Percentiles rank a stretch among this genome's conserved stretches.
phyloP scores from a whole-genome alignment of 805 yeast species.

The Metschnikowia cerradonensis region DNA sequence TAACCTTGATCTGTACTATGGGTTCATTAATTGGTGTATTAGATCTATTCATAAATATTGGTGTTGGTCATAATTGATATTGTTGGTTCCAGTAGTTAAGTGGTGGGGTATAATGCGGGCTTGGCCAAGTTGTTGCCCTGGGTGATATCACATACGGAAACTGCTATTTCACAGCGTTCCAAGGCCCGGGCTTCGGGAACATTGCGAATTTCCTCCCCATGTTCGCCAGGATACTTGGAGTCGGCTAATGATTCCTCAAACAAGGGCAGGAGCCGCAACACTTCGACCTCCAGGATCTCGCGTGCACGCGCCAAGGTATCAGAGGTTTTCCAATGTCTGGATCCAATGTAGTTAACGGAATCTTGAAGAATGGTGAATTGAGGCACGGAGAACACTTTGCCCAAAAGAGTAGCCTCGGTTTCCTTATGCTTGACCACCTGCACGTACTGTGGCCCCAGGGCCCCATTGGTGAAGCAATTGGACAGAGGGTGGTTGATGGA shows the following conservation, averaged over 20 bases:
- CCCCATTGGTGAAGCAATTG: slow-evolving; percentile 17
- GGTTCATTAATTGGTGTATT: no score
- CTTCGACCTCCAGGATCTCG: slow-evolving; percentile 6
- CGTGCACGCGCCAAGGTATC: slow-evolving; percentile 2
- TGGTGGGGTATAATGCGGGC: not conserved
- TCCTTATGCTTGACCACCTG: slow-evolving; percentile 3
- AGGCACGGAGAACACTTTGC: slow-evolving; percentile 10
- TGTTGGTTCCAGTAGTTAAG: no score
- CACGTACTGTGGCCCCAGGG: slow-evolving; percentile 7
- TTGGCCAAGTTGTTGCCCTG: slow-evolving; percentile 7
- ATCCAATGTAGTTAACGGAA: not conserved
- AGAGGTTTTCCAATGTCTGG: slow-evolving; percentile 6
- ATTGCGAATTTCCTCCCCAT: slow-evolving; percentile 1
- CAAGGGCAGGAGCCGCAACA: slow-evolving; percentile 6
- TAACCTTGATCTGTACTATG: no score
- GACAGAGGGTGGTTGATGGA: slow-evolving; percentile 24
- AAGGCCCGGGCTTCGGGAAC: slow-evolving; percentile 6
- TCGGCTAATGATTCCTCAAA: not conserved
- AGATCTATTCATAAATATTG: not conserved
- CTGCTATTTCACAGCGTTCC: slow-evolving; percentile 9
- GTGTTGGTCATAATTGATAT: not conserved
- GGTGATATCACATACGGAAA: slow-evolving; percentile 9
- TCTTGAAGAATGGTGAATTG: not conserved
- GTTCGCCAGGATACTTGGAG: not conserved
- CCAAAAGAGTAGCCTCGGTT: not conserved